Conservation (phyloP, 495 filamentous ascomycete species). For the Penicillium samsonianum region DNA sequence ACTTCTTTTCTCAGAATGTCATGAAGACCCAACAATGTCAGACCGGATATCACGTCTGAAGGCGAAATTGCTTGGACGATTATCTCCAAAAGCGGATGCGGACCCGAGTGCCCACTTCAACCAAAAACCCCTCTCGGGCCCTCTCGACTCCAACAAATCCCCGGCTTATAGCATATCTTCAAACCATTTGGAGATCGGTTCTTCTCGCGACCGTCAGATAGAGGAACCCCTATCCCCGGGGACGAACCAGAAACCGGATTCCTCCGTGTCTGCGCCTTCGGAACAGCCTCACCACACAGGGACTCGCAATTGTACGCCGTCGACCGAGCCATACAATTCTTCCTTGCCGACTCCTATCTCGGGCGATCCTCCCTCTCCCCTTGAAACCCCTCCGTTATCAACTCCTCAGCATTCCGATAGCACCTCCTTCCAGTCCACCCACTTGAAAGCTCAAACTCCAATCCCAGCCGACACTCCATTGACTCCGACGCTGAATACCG, state of each 20-base stretch:
- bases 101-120: constrained; percentile 33
- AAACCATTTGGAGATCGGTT: constrained; percentile 15
- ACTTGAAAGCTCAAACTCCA: constrained; percentile 17
- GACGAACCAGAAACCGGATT: constrained; percentile 5
- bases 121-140: constrained; percentile 26
- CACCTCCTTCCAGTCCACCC: constrained; percentile 22
- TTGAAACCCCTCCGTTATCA: constrained; percentile 23
- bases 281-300: constrained; percentile 14
- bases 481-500: constrained; percentile 37
- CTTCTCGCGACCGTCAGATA: constrained; percentile 6
- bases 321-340: constrained; percentile 23
- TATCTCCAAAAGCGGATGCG: constrained; percentile 39
- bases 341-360: constrained; percentile 26
- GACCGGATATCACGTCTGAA: constrained; percentile 42
- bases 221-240: constrained; percentile 16
- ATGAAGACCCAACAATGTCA: constrained; percentile 29
- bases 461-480: constrained; percentile 28
- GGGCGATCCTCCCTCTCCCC: constrained; percentile 24
- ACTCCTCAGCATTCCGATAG: constrained; percentile 32
- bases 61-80: constrained; percentile 43
- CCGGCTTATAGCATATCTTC: constrained; percentile 26
- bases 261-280: constrained; percentile 14
- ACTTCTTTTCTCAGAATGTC: background rate
- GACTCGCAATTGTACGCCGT: constrained; percentile 15
- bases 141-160: constrained; percentile 27